Base-by-base conservation (phyloP, 1,139 yeast genomes). In the Hemisphaericaspora subhashii region DNA sequence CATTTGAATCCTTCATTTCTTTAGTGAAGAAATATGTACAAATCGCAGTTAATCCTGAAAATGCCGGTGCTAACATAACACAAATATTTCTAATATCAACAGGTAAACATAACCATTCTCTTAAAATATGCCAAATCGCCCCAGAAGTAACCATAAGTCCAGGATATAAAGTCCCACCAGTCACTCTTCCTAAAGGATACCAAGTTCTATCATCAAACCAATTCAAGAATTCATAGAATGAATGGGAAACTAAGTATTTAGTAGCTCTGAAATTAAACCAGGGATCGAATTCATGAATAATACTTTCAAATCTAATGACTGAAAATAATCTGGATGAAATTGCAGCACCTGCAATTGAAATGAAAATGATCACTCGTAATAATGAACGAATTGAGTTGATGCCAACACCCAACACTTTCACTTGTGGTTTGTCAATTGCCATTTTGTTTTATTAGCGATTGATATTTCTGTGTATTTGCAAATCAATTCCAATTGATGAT, bases 161-260 rank as follows among this genome's bases (percentile, higher is more conserved):
- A 3, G 99, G 99, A 58, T 94, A 94, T 50, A 94, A 68, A 3
- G 99, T 94, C 47, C 99, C 99, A 51, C 99, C 99, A 10, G 98
- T 92, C 54, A 94, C 98, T 66, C 99, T 81, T 14, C 99, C 99
- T 48, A 94, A 74, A 15, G 99, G 99, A 62, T 94, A 94, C 99
- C 99, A 94, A 20, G 98, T 92, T 58, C 96, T 79, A 62, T 92
- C 97, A 61, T 94, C 99, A 57, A 94, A 94, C 98, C 98, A 94
- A 62, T 94, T 94, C 60, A 92, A 75, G 56, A 94, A 94, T 48
- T 89, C 92, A 66, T 89, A 85, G 62, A 80, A 90, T 4, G 94
- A 84, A 59, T 89, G 82, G 38, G 79, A 70, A 14, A 88, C 95
- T 50, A 92, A 75, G 63, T 89, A 88, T 61, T 86, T 86, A 18